Base-by-base conservation (phyloP, 441 rosid species). In the Adansonia gregorii region DNA sequence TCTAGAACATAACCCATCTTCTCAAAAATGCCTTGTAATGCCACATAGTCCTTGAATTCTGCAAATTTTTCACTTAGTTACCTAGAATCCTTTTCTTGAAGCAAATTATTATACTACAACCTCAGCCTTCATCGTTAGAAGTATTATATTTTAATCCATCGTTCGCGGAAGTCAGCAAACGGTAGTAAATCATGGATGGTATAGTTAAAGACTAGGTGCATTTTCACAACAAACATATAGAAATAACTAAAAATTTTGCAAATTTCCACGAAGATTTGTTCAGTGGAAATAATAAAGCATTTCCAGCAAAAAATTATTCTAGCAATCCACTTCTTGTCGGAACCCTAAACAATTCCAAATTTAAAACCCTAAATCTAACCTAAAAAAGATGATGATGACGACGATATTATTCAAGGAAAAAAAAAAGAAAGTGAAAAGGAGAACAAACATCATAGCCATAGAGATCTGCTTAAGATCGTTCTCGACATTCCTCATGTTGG, bases 381-480 rank as follows among this genome's bases (percentile, higher is more conserved):
- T 0, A 11, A 2, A 14, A 22, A 43, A 31, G 9, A 19, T 27
- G 35, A 27, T 27, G 35, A 27, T 27, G 35, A 27, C 35, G 3
- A 27, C 35, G 35, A 27, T 27, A 27, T 27, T 27, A 27, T 27
- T 27, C 2, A 27, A 27, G 10, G 49, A 15, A 14, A 51, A 39
- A 31, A 3, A 35, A 52, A 55, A 1, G 10, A 4, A 15, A 6
- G 49, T 46, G 49, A 46, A 59, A 73, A 19, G 39, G 68, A 77
- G 35, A 48, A 81, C 89, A 86, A 82, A 93, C 98, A 93, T 95
- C 91, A 90, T 84, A 64, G 97, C 99, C 99, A 95, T 93, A 72
- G 97, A 92, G 79, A 95, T 89, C 86, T 95, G 98, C 82, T 94
- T 95, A 75, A 95, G 94, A 86, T 95, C 99, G 65, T 85, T 92